phyloP scores from a whole-genome alignment of 1,139 yeast species.

The Lodderomyces parapsilosis region DNA sequence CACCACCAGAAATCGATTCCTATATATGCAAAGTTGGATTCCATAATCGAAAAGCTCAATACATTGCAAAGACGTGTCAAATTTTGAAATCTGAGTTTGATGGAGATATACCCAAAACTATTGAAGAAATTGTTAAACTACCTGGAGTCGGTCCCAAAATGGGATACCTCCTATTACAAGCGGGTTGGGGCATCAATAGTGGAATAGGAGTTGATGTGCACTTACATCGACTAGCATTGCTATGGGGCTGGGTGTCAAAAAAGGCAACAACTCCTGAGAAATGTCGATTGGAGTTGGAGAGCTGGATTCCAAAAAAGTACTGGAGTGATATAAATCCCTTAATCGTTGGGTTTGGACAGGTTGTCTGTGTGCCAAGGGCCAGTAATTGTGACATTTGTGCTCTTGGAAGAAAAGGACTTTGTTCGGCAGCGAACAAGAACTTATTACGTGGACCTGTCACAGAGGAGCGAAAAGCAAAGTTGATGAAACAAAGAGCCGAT shows the following conservation, averaged over 20 bases:
- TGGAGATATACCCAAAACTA: conserved; percentile 70
- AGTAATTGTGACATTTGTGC: conserved; percentile 75
- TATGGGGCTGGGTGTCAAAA: conserved; percentile 77
- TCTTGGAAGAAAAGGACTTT: conserved; percentile 49
- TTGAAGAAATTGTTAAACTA: conserved; percentile 61
- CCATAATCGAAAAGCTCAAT: conserved; percentile 75
- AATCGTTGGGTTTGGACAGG: conserved; percentile 92
- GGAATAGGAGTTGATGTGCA: conserved; percentile 97
- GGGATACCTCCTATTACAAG: conserved; percentile 80
- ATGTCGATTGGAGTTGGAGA: conserved; percentile 66
- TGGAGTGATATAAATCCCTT: conserved; percentile 88
- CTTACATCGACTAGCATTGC: conserved; percentile 73
- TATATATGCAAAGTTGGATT: conserved; percentile 84
- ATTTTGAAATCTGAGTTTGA: conserved; percentile 49
- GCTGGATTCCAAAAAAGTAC: conserved; percentile 68
- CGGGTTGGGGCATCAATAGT: conserved; percentile 71
- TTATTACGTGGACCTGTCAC: conserved; percentile 33
- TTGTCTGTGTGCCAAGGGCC: conserved; percentile 73
- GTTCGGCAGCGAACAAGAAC: conserved; percentile 51
- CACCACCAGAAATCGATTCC: conserved; percentile 58
- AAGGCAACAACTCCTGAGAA: conserved; percentile 66
- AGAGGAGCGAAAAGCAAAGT: conserved; percentile 30
- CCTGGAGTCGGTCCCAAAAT: conserved; percentile 98
- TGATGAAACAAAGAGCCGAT: conserved; percentile 38
- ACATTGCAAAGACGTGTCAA: conserved; percentile 60